Evolutionary conservation across 768 basidiomycete genomes (phyloP).

Genomic region (Royoungia palumana): DNA sequence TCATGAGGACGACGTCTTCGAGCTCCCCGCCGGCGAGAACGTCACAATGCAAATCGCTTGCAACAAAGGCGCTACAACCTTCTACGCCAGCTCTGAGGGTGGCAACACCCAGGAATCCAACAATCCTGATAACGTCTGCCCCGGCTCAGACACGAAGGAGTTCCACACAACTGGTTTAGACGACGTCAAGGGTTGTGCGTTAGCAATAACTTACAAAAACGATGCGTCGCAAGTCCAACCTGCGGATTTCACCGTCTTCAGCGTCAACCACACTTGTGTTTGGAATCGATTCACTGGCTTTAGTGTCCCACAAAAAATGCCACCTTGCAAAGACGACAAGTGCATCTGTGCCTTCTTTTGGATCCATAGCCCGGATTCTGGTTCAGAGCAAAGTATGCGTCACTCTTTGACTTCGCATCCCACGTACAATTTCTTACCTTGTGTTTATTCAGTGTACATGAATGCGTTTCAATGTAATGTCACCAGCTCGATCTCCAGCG

Average conservation of each 20-base stretch:
- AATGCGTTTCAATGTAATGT: slow-evolving; percentile 70
- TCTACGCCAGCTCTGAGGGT: slow-evolving; percentile 48
- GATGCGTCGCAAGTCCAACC: slow-evolving; percentile 56
- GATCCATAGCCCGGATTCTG: slow-evolving; percentile 61
- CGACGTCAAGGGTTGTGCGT: slow-evolving; percentile 60
- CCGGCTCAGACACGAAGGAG: slow-evolving; percentile 38
- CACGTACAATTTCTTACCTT: neutral
- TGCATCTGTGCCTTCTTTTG: slow-evolving; percentile 75
- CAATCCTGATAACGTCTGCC: slow-evolving; percentile 52
- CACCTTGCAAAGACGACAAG: slow-evolving; percentile 58
- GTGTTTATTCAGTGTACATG: slow-evolving; percentile 54
- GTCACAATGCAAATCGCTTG: slow-evolving; percentile 55
- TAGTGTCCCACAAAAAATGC: slow-evolving; percentile 62
- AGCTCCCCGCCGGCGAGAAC: slow-evolving; percentile 55
- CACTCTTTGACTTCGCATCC: neutral
- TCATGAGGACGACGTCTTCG: slow-evolving; percentile 51
- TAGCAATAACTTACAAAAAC: slow-evolving; percentile 76
- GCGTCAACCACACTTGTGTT: slow-evolving; percentile 72
- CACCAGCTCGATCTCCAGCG: slow-evolving; percentile 48
- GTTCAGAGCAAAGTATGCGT: slow-evolving; percentile 58
- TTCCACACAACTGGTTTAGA: slow-evolving; percentile 55
- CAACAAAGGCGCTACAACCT: slow-evolving; percentile 61
- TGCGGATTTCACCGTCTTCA: slow-evolving; percentile 69
- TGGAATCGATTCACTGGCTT: slow-evolving; percentile 71
- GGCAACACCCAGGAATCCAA: slow-evolving; percentile 48